These are phyloP conservation scores for Colletotrichum camelliae DNA, from an alignment of 2,329 filamentous ascomycete genomes.

Conservation along the genomic window DNA sequence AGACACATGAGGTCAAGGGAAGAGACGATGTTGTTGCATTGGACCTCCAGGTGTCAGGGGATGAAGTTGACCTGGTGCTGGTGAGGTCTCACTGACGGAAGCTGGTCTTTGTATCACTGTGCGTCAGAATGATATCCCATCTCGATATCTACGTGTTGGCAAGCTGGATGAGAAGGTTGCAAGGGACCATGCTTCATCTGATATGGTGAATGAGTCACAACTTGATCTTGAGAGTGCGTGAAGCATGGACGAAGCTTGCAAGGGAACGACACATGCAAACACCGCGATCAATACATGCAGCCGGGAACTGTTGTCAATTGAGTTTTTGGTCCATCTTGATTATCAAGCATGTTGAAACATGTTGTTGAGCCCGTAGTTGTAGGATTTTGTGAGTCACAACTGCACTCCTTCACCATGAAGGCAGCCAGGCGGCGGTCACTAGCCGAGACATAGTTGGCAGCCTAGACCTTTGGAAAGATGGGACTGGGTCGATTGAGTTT, in stretches of 20 bases:
- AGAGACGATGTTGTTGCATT: background rate
- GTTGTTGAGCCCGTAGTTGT: fast-evolving
- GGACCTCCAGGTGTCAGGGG: background rate
- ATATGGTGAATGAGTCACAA: fast-evolving
- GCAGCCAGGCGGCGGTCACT: background rate
- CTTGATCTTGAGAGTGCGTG: background rate
- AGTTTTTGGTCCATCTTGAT: background rate
- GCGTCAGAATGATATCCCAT: fast-evolving
- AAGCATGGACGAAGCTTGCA: background rate
- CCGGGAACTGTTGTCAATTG: background rate
- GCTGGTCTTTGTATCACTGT: too few species aligned
- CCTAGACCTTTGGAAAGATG: background rate
- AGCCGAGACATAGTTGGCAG: background rate
- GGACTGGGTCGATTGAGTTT: background rate
- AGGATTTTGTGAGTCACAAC: background rate
- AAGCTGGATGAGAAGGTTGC: background rate
- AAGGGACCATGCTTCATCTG: background rate
- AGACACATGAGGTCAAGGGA: fast-evolving
- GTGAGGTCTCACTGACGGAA: background rate
- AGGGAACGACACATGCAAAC: background rate
- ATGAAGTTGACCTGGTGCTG: background rate
- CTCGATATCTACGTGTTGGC: too few species aligned
- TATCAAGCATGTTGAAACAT: background rate
- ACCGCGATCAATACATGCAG: background rate
- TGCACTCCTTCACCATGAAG: background rate